Conservation (phyloP, 2,329 filamentous ascomycete species). For the Parastagonospora avenae region DNA sequence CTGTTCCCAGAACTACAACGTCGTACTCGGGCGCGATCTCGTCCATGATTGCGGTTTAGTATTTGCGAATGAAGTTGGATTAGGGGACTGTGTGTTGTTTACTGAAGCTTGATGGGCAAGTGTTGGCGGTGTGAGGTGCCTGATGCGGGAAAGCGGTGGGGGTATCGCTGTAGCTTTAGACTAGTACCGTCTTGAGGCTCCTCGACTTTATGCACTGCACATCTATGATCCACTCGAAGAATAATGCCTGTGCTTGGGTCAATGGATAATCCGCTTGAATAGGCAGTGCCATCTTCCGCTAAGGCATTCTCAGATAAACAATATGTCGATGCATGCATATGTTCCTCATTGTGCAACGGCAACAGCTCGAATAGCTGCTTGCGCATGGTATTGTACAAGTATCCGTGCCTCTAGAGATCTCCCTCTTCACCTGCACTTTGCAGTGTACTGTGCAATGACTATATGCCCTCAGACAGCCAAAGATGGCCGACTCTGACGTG, state of each 20-base stretch:
- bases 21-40: constrained; percentile 99
- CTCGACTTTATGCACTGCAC: constrained; percentile 7
- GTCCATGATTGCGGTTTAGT: constrained; percentile 70
- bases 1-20: constrained; percentile 97
- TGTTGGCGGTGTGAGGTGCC: constrained; percentile 34
- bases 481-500: too few species aligned
- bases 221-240: neutral
- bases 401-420: too few species aligned
- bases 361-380: too few species aligned
- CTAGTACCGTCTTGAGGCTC: constrained; percentile 13
- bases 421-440: too few species aligned
- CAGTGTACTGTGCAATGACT: too few species aligned
- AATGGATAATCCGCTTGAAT: neutral
- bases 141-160: constrained; percentile 20
- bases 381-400: too few species aligned
- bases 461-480: too few species aligned
- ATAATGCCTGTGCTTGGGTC: neutral
- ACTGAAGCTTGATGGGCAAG: constrained; percentile 22
- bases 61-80: constrained; percentile 18
- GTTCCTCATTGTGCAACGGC: too few species aligned
- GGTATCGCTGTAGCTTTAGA: constrained; percentile 23
- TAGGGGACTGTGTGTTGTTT: constrained; percentile 27
- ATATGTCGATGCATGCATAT: too few species aligned
- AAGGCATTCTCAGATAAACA: too few species aligned
- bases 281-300: too few species aligned